A percentile compares a stretch with the other conserved stretches of the same genome.
Evolutionary conservation across 2,329 filamentous ascomycete species (phyloP).

Genomic region (Diaporthe sp.): DNA sequence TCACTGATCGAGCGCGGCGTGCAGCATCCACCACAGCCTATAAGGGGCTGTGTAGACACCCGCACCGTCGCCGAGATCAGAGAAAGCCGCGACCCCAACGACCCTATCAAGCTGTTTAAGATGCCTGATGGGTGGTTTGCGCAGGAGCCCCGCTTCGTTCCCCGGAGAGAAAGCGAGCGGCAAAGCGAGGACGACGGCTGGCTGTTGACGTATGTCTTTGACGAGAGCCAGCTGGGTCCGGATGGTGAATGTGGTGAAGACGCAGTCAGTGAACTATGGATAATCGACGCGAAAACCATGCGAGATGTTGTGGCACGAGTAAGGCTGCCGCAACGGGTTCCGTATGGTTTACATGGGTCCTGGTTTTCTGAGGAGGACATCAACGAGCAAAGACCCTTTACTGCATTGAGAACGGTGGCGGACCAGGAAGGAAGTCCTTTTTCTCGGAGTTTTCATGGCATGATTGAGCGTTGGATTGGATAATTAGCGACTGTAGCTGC

Average conservation of each 20-base stretch:
- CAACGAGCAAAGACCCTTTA: constrained; percentile 52
- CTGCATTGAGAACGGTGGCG: constrained; percentile 15
- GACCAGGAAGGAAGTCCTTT: not conserved
- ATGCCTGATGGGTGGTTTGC: constrained; percentile 71
- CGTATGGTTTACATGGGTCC: constrained; percentile 74
- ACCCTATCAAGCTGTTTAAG: constrained; percentile 70
- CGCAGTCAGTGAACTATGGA: constrained; percentile 72
- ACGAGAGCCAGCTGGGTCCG: constrained; percentile 71
- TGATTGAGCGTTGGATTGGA: constrained; percentile 30
- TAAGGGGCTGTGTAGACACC: constrained; percentile 72
- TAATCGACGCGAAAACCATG: constrained; percentile 74
- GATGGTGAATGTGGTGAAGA: constrained; percentile 55
- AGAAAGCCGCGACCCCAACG: constrained; percentile 52
- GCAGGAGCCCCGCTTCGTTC: constrained; percentile 75
- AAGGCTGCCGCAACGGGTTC: constrained; percentile 72
- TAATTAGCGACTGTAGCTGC: not conserved
- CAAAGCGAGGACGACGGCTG: constrained; percentile 72
- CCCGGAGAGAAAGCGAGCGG: constrained; percentile 47
- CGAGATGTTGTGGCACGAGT: constrained; percentile 67
- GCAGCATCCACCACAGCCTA: constrained; percentile 52
- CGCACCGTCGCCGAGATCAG: constrained; percentile 65
- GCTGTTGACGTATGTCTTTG: constrained; percentile 76
- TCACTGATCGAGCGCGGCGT: constrained; percentile 64
- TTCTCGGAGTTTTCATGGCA: constrained; percentile 2
- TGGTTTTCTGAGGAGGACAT: constrained; percentile 70